A percentile compares a stretch with the other conserved stretches of the same genome.
phyloP scores from a whole-genome alignment of 331 rosid genomes.

The Quercus lobata region DNA sequence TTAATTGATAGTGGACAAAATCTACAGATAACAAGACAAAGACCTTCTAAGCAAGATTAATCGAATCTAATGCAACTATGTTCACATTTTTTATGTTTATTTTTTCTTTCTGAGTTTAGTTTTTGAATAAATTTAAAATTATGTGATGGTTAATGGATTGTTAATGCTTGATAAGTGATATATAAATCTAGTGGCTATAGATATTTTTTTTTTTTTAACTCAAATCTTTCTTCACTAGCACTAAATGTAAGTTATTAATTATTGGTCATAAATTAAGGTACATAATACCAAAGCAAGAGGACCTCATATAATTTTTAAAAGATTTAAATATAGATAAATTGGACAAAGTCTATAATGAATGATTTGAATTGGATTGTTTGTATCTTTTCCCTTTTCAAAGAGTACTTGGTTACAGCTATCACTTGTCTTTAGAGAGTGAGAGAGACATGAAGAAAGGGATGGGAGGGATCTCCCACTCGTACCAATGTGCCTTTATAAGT shows the following conservation, averaged over 20 bases:
- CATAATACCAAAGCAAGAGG: background rate
- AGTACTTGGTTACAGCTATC: slow-evolving; percentile 52
- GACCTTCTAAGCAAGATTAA: slow-evolving; percentile 13
- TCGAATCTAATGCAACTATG: slow-evolving; percentile 28
- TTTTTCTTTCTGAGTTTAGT: background rate
- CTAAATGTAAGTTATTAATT: background rate
- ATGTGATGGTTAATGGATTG: background rate
- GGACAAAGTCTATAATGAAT: background rate
- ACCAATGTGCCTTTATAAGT: slow-evolving; percentile 21
- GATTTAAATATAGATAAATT: background rate
- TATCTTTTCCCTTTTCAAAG: slow-evolving; percentile 25
- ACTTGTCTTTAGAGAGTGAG: slow-evolving; percentile 24
- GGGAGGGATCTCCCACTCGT: slow-evolving; percentile 25
- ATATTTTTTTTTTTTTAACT: too few species aligned
- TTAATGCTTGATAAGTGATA: background rate
- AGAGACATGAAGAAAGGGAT: background rate
- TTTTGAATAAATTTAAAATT: background rate
- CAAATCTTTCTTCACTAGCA: background rate
- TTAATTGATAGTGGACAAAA: background rate
- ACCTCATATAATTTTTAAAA: background rate
- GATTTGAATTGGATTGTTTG: background rate
- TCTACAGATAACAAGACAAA: background rate
- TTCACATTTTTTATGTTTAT: background rate
- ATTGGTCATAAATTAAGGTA: slow-evolving; percentile 1
- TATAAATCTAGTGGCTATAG: background rate